A percentile compares a stretch with the other conserved stretches of the same genome.
Evolutionary conservation across 108 stramenopile species (phyloP).

Genomic region (Chaetoceros tenuissimus): DNA sequence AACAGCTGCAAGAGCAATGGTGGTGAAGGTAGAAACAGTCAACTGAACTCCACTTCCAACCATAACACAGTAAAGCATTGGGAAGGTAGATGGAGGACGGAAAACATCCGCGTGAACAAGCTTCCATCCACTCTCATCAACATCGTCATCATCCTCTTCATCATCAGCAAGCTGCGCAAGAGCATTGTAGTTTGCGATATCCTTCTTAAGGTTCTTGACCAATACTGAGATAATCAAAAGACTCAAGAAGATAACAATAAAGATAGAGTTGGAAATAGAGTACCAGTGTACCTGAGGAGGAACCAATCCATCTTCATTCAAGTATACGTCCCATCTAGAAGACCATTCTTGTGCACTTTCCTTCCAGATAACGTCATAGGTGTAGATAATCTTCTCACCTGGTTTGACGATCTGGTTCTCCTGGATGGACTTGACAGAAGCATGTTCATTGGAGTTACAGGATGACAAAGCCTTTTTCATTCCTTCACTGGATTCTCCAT

Average conservation of each 20-base stretch:
- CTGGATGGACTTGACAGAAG: slow-evolving; percentile 27
- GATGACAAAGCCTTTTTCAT: slow-evolving; percentile 55
- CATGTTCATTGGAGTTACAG: slow-evolving; percentile 37
- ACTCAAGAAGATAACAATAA: slow-evolving; percentile 93
- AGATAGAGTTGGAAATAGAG: slow-evolving; percentile 90
- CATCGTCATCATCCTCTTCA: slow-evolving; percentile 84
- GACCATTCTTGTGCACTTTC: slow-evolving; percentile 90
- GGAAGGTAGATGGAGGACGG: slow-evolving; percentile 86
- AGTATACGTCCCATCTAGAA: slow-evolving; percentile 96
- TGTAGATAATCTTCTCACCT: slow-evolving; percentile 81
- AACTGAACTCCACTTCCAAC: slow-evolving; percentile 92
- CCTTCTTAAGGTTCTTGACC: slow-evolving; percentile 89
- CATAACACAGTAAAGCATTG: slow-evolving; percentile 96
- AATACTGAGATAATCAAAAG: slow-evolving; percentile 90
- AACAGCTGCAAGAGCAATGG: slow-evolving; percentile 79
- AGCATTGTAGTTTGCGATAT: slow-evolving; percentile 95
- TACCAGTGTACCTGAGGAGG: slow-evolving; percentile 97
- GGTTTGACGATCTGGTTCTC: slow-evolving; percentile 43
- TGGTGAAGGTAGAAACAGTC: slow-evolving; percentile 42
- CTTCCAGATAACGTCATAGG: slow-evolving; percentile 96
- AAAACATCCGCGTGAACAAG: slow-evolving; percentile 99
- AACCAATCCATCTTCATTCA: slow-evolving; percentile 83
- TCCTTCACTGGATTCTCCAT: slow-evolving; percentile 51
- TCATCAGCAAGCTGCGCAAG: slow-evolving; percentile 82
- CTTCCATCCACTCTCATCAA: slow-evolving; percentile 95